A percentile compares a stretch with the other conserved stretches of the same genome.
Evolutionary conservation across 2,329 filamentous ascomycete genomes (phyloP).

Genomic region (Ascochyta fabae): DNA sequence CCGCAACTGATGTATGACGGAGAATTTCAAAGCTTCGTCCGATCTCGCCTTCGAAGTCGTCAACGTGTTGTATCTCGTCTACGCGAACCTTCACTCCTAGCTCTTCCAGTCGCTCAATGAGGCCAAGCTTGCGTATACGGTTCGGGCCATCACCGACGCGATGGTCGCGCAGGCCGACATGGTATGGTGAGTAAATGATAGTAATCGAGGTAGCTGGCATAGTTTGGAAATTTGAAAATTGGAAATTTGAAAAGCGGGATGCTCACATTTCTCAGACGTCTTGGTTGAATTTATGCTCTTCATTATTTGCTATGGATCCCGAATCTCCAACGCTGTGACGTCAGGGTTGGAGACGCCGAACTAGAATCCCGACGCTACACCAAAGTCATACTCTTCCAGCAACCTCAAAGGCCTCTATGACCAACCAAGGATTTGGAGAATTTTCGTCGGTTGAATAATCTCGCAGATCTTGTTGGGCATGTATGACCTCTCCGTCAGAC

Average conservation of each 20-base stretch:
- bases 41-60: constrained; percentile 52
- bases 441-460: too few relatives aligned
- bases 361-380: not conserved
- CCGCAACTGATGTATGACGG: constrained; percentile 45
- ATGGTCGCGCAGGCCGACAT: constrained; percentile 48
- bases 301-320: not conserved
- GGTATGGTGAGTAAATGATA: constrained; percentile 47
- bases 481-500: too few relatives aligned
- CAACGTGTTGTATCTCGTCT: constrained; percentile 38
- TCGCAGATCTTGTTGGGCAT: too few relatives aligned
- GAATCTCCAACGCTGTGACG: not conserved
- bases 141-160: constrained; percentile 50
- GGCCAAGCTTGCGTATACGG: constrained; percentile 36
- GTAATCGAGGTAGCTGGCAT: too few relatives aligned
- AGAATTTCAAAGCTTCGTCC: constrained; percentile 51
- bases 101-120: constrained; percentile 35
- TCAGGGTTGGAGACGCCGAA: not conserved
- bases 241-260: not conserved
- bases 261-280: not conserved
- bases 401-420: not conserved
- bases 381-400: not conserved
- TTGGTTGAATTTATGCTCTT: not conserved
- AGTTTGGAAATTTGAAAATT: too few relatives aligned
- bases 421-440: too few relatives aligned
- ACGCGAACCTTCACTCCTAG: constrained; percentile 32